Evolutionary conservation across 805 yeast species (phyloP), one percentile per base, ranked within the genome.

Genomic region (Cyberlindnera maritima): DNA sequence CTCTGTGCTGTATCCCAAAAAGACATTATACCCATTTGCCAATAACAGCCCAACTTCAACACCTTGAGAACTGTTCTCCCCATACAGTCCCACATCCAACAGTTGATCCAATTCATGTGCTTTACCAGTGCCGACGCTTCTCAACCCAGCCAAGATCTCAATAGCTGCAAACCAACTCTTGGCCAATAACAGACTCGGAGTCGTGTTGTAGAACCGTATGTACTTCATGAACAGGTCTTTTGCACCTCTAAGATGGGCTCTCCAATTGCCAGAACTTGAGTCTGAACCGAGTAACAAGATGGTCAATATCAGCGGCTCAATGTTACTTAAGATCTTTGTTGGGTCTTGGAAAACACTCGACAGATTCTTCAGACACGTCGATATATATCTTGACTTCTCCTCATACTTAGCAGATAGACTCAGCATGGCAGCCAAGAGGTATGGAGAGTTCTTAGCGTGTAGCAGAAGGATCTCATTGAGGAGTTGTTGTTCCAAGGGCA

Each of bases 301-400:
- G 0, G 90, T 84, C 18, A 85, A 60, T 13, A 84, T 70, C 39
- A 85, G 76, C 0, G 87, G 80, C 53, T 83, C 91, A n/a, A 83
- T 77, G 55, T 81, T 80, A 31, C 74, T 72, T 46, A 66, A 52
- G 52, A 73, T 65, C 54, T 67, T 57, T 4, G 66, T 59, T 55
- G 75, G 59, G 60, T 72, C 66, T 63, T 70, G 60, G 65, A 72
- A 59, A 60, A 74, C 71, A 14, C 45, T 47, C 23, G 53, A 54
- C 14, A 80, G 58, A 8, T 74, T 63, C 50, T 73, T 71, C 40
- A 80, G 62, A 51, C 84, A 80, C 26, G 71, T 68, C 12, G 78
- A 67, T 20, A 81, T 63, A 57, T 80, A 81, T 65, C 66, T 44
- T 62, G 63, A 39, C 67, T 63, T 53, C 61, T 72, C 19, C 64